Conservation (phyloP, 1,284 basidiomycete species). For the Heterobasidion occidentale region DNA sequence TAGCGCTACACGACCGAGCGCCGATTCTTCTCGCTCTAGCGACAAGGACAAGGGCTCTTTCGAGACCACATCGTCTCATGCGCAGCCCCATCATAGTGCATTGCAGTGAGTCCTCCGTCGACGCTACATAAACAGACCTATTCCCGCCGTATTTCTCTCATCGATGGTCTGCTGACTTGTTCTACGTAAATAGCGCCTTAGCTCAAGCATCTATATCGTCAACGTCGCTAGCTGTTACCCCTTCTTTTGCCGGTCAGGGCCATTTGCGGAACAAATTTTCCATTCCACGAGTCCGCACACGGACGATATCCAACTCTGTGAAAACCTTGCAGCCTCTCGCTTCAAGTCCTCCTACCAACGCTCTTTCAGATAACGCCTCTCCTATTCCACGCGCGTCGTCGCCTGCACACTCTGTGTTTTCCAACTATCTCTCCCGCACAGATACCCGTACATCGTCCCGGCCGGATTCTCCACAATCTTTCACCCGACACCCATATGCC, state of each 20-base stretch:
- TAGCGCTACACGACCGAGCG: constrained; percentile 45
- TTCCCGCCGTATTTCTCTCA: not conserved
- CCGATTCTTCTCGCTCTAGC: constrained; percentile 51
- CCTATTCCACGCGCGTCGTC: constrained; percentile 15
- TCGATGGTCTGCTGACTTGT: not conserved
- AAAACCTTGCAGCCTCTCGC: constrained; percentile 10
- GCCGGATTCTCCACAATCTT: constrained; percentile 11
- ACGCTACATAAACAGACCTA: not conserved
- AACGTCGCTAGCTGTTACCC: constrained; percentile 34
- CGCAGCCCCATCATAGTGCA: constrained; percentile 38
- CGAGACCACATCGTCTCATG: constrained; percentile 43
- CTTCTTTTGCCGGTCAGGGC: constrained; percentile 18
- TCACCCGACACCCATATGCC: constrained; percentile 57
- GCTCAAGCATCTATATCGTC: constrained; percentile 55
- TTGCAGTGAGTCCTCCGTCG: constrained; percentile 43
- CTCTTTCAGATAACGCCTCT: constrained; percentile 17
- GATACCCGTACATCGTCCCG: constrained; percentile 10
- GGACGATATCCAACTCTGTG: constrained; percentile 22
- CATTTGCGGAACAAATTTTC: constrained; percentile 27
- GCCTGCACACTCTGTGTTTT: constrained; percentile 11
- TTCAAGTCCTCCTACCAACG: constrained; percentile 9
- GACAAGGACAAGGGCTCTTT: constrained; percentile 47
- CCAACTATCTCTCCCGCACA: constrained; percentile 5
- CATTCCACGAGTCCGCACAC: constrained; percentile 22
- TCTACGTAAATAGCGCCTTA: constrained; percentile 26